Conservation (phyloP, 1,284 basidiomycete species). For the Moniliella sp. region DNA sequence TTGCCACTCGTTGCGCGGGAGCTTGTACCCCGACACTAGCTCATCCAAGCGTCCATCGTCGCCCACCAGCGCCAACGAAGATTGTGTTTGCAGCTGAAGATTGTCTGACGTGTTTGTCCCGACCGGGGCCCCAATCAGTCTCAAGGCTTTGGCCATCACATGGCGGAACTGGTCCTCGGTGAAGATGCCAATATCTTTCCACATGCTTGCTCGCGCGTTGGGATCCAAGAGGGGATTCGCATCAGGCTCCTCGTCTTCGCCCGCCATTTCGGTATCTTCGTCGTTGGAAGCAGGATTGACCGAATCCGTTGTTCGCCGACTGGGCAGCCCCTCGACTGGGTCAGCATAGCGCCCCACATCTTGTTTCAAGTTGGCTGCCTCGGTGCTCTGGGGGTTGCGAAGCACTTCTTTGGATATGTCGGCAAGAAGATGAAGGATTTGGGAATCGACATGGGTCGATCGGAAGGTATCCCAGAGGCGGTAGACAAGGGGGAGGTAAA, state of each 20-base stretch:
- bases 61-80: conserved; percentile 24
- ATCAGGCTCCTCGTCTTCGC: conserved; percentile 6
- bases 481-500: conserved; percentile 38
- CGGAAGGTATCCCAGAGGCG: conserved; percentile 68
- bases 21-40: conserved; percentile 53
- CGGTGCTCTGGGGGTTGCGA: background rate
- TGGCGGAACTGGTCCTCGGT: conserved; percentile 63
- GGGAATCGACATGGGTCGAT: conserved; percentile 56
- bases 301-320: too few species aligned
- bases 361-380: background rate
- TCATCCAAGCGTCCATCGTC: conserved; percentile 43
- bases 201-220: conserved; percentile 29
- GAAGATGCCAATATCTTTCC: conserved; percentile 71
- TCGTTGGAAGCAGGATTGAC: background rate
- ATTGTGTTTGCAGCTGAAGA: conserved; percentile 22
- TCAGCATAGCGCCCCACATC: conserved; percentile 4
- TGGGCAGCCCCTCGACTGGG: background rate
- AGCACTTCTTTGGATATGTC: conserved; percentile 54
- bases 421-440: conserved; percentile 59
- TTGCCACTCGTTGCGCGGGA: conserved; percentile 49
- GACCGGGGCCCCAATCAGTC: conserved; percentile 52
- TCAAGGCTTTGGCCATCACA: conserved; percentile 64
- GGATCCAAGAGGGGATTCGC: too few species aligned
- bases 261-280: background rate
- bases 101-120: conserved; percentile 32